These are phyloP conservation scores for Lasiosphaeria miniovina DNA, from an alignment of 495 filamentous ascomycete species.

Conservation along the genomic window DNA sequence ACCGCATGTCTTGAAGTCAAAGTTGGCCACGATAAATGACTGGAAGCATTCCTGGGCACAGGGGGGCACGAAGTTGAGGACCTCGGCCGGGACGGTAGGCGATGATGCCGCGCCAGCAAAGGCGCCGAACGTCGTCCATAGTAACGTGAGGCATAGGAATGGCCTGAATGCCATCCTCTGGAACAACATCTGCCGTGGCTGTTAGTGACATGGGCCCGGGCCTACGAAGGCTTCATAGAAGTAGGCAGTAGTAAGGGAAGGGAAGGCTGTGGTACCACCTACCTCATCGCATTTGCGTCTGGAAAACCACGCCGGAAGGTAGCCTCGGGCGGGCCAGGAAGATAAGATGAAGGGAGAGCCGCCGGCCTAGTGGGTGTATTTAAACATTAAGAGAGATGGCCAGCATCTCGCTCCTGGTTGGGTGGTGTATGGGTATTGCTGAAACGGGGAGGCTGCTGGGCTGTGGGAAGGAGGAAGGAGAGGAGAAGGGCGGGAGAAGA, in stretches of 20 bases:
- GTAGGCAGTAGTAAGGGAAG: not conserved
- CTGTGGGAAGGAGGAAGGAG: slow-evolving; percentile 21
- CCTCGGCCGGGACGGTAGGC: slow-evolving; percentile 39
- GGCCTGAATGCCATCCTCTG: slow-evolving; percentile 45
- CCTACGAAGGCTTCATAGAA: too few relatives aligned
- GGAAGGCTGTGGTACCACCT: not conserved
- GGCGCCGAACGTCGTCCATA: slow-evolving; percentile 34
- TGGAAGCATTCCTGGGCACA: slow-evolving; percentile 63
- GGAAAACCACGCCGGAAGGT: not conserved
- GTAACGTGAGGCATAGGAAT: slow-evolving; percentile 29
- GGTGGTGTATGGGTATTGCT: not conserved
- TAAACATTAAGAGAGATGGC: slow-evolving; percentile 36
- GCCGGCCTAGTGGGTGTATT: slow-evolving; percentile 35
- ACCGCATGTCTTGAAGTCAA: slow-evolving; percentile 48
- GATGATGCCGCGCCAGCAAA: slow-evolving; percentile 21
- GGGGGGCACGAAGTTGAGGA: slow-evolving; percentile 52
- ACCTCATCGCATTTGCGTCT: not conserved
- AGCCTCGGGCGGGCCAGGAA: slow-evolving; percentile 17
- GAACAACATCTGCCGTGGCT: slow-evolving; percentile 34
- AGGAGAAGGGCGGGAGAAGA: slow-evolving; percentile 11
- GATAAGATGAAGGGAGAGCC: slow-evolving; percentile 10
- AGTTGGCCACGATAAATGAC: slow-evolving; percentile 60
- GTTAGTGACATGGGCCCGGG: not conserved
- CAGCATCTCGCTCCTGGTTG: slow-evolving; percentile 36
- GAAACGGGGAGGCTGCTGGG: not conserved